Base-by-base conservation (phyloP, 305 asterid genomes). In the Solanum hybrid region DNA sequence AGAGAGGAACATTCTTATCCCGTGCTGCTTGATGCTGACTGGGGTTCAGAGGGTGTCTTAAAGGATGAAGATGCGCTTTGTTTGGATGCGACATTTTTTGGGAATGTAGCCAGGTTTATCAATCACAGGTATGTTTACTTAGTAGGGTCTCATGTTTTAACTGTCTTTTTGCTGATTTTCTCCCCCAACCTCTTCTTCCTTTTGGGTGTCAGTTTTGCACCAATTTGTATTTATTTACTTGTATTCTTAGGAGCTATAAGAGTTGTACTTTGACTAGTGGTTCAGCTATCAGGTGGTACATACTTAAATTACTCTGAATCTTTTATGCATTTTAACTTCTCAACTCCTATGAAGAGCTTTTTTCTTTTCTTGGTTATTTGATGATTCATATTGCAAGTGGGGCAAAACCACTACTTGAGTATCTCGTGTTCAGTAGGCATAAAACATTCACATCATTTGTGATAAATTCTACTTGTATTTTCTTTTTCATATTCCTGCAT, bases 61-160 rank as follows among this genome's bases (percentile, higher is more conserved):
- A 96, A 95, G 91, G 99, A 96, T 86, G 96, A 97, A 88, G 96
- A 96, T 77, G 98, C 99, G 77, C 98, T 97, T 90, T 97, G 99
- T 91, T 90, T 97, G 92, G 98, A 96, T 93, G 97, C 97, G 46
- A 93, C 99, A 24, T 90, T 91, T 90, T 95, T 91, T 90, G 99
- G 99, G 82, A 97, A 97, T 92, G 94, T 97, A 91, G 97, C 95
- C 40, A 95, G 98, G 93, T 96, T 97, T 92, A 95, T 97, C 89
- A 97, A 97, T 91, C 99, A 96, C 90, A 95, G 98, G 99, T 95
- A 86, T 85, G 90, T 7, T 39, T 75, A 57, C 74, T 31, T 28
- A 22, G 64, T 76, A 51, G 78, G 90, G 34, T 40, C 71, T 20
- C 67, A 88, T 42, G 85, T 77, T 87, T 33, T 18, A 74, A 71